phyloP scores from a whole-genome alignment of 352 stramenopile species.

The Pilasporangium apinafurcum region DNA sequence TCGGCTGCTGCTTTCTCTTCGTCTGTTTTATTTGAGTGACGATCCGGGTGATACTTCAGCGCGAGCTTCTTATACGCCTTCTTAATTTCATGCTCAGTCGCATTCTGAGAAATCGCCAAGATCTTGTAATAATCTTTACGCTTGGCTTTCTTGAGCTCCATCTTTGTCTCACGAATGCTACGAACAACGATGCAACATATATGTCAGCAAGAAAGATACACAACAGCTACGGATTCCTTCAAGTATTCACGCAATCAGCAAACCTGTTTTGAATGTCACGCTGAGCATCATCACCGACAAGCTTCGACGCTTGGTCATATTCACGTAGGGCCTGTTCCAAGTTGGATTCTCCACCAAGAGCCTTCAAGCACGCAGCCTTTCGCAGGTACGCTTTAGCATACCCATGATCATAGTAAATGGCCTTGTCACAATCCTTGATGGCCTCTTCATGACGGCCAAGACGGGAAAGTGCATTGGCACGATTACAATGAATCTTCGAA shows the following conservation, averaged over 20 bases:
- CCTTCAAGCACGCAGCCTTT: slow-evolving; percentile 73
- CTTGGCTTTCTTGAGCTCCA: slow-evolving; percentile 93
- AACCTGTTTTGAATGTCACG: slow-evolving; percentile 68
- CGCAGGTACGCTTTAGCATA: slow-evolving; percentile 89
- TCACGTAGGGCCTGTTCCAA: slow-evolving; percentile 87
- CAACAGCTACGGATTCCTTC: not conserved
- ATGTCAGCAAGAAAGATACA: not conserved
- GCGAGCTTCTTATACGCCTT: slow-evolving; percentile 95
- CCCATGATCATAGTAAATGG: slow-evolving; percentile 87
- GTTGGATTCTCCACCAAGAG: slow-evolving; percentile 80
- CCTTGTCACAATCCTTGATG: slow-evolving; percentile 87
- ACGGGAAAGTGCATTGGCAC: slow-evolving; percentile 81
- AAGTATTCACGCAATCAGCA: not conserved
- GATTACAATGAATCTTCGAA: slow-evolving; percentile 93
- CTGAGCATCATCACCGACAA: slow-evolving; percentile 75
- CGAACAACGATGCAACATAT: not conserved
- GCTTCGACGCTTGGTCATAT: slow-evolving; percentile 86
- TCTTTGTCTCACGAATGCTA: slow-evolving; percentile 84
- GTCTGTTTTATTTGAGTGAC: slow-evolving; percentile 84
- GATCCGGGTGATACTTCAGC: slow-evolving; percentile 96
- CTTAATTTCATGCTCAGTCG: slow-evolving; percentile 94
- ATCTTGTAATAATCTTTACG: slow-evolving; percentile 97
- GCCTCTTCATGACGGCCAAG: slow-evolving; percentile 81
- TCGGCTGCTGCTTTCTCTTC: slow-evolving; percentile 90
- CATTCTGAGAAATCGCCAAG: slow-evolving; percentile 66